These are phyloP conservation scores for Lichtheimia corymbifera DNA, from an alignment of 371 early-diverging fungal species.

Conservation along the genomic window DNA sequence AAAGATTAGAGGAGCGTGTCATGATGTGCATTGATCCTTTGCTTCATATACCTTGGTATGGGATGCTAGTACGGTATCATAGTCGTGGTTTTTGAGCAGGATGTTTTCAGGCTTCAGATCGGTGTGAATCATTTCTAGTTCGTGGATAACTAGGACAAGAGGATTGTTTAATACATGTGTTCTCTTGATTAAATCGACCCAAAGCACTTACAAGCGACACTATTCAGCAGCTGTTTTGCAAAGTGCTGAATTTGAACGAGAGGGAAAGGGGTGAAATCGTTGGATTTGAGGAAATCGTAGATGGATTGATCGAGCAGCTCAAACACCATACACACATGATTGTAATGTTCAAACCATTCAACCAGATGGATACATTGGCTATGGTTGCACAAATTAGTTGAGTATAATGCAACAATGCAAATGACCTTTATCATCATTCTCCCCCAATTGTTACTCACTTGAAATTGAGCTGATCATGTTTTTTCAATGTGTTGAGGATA, in stretches of 20 bases:
- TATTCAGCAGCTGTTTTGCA: conserved; percentile 73
- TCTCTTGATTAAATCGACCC: not conserved
- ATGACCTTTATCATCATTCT: too few species aligned
- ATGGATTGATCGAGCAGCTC: conserved; percentile 85
- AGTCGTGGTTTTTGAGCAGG: conserved; percentile 78
- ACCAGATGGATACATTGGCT: conserved; percentile 78
- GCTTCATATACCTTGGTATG: not conserved
- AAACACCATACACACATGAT: conserved; percentile 98
- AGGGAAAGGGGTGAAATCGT: conserved; percentile 87
- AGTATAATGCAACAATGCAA: not conserved
- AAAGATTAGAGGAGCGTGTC: not conserved
- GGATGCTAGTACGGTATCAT: conserved; percentile 77
- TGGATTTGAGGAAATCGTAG: conserved; percentile 93
- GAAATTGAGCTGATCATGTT: conserved; percentile 71
- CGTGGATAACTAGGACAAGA: conserved; percentile 71
- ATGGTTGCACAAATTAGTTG: conserved; percentile 7
- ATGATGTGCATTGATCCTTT: not conserved
- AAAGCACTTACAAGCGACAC: conserved; percentile 70
- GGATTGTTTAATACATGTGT: not conserved
- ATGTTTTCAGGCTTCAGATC: conserved; percentile 95
- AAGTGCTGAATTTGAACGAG: conserved; percentile 82
- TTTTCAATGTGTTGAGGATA: conserved; percentile 78
- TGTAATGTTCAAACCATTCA: conserved; percentile 81
- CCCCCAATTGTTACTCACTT: conserved; percentile 43
- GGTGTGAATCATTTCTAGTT: conserved; percentile 76